Conservation (phyloP, 352 stramenopile genomes). For the Phytopythium aichiense region DNA sequence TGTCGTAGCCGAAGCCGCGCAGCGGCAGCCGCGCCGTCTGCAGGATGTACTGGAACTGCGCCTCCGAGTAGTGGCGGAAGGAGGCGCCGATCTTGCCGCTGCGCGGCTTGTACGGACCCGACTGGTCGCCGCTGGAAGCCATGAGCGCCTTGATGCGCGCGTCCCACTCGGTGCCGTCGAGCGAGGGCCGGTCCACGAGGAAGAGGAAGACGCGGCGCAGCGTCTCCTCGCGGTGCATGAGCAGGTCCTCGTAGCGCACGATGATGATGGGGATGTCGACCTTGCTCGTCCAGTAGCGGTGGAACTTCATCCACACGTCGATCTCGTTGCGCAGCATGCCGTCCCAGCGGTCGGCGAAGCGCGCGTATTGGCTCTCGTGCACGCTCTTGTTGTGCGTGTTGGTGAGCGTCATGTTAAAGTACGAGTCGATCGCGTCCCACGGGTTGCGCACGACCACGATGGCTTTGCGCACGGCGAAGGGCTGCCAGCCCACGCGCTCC, state of each 20-base stretch:
- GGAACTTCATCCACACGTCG: conserved; percentile 89
- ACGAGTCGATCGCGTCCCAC: conserved; percentile 98
- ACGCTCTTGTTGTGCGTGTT: conserved; percentile 93
- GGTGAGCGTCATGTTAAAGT: conserved; percentile 98
- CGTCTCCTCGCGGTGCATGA: conserved; percentile 75
- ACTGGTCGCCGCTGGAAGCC: conserved; percentile 48
- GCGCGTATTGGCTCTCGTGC: conserved; percentile 80
- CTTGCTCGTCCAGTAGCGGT: conserved; percentile 88
- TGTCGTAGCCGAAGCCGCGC: conserved; percentile 84
- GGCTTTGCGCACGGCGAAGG: conserved; percentile 68
- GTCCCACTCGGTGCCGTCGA: conserved; percentile 81
- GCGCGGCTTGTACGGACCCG: conserved; percentile 75
- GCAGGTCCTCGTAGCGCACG: conserved; percentile 90
- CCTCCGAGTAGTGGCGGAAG: conserved; percentile 78
- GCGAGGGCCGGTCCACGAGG: conserved; percentile 43
- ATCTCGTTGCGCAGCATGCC: conserved; percentile 89
- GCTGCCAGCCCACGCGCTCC: conserved; percentile 92
- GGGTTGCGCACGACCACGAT: conserved; percentile 93
- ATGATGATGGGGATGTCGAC: conserved; percentile 89
- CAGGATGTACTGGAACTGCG: conserved; percentile 81
- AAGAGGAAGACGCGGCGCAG: conserved; percentile 82
- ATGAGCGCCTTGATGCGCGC: conserved; percentile 61
- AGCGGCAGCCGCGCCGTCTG: conserved; percentile 74
- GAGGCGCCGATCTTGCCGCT: conserved; percentile 84
- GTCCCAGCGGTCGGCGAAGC: conserved; percentile 88